Evolutionary conservation across 371 early-diverging fungal genomes (phyloP).

Genomic region (Basidiobolus heterosporus): DNA sequence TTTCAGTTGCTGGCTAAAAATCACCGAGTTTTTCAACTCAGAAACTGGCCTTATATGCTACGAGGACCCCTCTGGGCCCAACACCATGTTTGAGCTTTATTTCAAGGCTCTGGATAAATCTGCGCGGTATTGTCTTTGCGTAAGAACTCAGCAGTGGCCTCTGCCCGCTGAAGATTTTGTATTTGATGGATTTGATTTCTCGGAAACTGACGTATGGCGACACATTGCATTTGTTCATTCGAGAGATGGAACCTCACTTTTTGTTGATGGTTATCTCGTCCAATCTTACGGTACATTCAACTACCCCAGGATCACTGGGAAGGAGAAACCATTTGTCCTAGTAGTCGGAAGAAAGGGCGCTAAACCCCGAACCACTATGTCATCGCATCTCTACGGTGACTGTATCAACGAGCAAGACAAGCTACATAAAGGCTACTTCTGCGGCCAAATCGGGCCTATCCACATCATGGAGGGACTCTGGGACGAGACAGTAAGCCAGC

Average conservation of each 20-base stretch:
- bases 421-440: constrained; percentile 11
- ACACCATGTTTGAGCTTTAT: constrained; percentile 20
- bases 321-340: constrained; percentile 13
- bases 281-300: constrained; percentile 21
- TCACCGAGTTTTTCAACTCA: constrained; percentile 17
- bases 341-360: constrained; percentile 7
- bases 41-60: constrained; percentile 21
- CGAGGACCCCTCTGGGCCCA: constrained; percentile 15
- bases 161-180: constrained; percentile 21
- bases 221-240: constrained; percentile 20
- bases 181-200: constrained; percentile 20
- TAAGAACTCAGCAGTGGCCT: constrained; percentile 20
- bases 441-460: constrained; percentile 17
- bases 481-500: constrained; percentile 15
- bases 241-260: constrained; percentile 15
- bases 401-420: no score
- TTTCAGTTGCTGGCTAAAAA: constrained; percentile 18
- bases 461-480: constrained; percentile 19
- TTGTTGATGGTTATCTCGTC: constrained; percentile 19
- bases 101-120: constrained; percentile 19
- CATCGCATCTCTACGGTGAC: constrained; percentile 1
- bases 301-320: constrained; percentile 13
- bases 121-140: constrained; percentile 20
- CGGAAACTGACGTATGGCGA: constrained; percentile 19
- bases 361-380: background rate